Evolutionary conservation across 164 flowering plant species (phyloP).

Genomic region (Macadamia tetraphylla): DNA sequence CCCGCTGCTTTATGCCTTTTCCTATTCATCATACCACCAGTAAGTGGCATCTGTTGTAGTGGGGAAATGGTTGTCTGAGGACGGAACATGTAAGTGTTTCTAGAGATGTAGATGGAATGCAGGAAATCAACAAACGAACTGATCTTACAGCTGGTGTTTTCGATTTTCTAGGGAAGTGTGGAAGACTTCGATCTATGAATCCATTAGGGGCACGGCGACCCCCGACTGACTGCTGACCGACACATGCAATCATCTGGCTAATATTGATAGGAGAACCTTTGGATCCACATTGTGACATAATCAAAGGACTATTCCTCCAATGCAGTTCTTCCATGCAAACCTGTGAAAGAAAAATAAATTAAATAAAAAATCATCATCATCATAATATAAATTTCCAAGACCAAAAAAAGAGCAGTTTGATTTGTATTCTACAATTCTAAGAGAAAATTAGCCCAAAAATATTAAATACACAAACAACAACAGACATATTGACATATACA

Average conservation of each 20-base stretch:
- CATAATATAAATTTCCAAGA: background rate
- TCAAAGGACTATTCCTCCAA: conserved; percentile 96
- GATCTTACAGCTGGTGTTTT: conserved; percentile 76
- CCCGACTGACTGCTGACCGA: conserved; percentile 94
- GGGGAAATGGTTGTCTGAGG: no score
- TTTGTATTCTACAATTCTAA: background rate
- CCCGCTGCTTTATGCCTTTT: no score
- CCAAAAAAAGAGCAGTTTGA: background rate
- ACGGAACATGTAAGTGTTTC: no score
- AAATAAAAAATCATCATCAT: background rate
- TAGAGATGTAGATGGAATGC: no score
- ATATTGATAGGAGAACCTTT: conserved; percentile 95
- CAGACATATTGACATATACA: no score
- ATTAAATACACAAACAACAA: no score
- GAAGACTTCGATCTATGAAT: conserved; percentile 89
- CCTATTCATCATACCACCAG: no score
- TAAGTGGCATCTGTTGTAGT: no score
- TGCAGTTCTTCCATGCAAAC: conserved; percentile 67
- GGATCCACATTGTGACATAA: conserved; percentile 97
- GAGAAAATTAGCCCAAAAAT: background rate
- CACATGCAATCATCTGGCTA: conserved; percentile 97
- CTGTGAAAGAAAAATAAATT: conserved; percentile 23
- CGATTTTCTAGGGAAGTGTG: conserved; percentile 74
- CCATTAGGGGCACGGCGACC: conserved; percentile 95
- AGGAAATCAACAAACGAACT: background rate